Evolutionary conservation across 2,329 filamentous ascomycete genomes (phyloP).

Genomic region (Alternaria rosae): DNA sequence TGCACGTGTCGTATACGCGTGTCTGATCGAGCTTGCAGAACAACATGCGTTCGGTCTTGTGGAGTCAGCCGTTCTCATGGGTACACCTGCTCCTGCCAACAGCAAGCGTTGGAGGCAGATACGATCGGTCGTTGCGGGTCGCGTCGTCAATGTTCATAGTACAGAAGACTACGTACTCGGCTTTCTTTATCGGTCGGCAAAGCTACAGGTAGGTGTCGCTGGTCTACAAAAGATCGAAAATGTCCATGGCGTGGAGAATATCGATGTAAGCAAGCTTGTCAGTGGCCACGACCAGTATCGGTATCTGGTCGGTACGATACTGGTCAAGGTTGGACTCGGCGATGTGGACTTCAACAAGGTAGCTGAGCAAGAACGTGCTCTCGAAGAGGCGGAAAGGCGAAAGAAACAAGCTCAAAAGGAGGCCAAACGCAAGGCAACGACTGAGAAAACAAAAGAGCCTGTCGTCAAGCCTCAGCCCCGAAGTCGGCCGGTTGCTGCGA

Average conservation of each 20-base stretch:
- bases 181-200: constrained; percentile 84
- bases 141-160: constrained; percentile 86
- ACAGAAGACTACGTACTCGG: constrained; percentile 86
- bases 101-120: constrained; percentile 76
- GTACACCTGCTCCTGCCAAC: constrained; percentile 77
- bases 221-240: constrained; percentile 76
- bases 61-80: constrained; percentile 82
- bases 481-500: not conserved
- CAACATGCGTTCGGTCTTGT: constrained; percentile 82
- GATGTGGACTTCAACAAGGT: constrained; percentile 56
- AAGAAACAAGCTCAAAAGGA: constrained; percentile 42
- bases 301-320: constrained; percentile 56
- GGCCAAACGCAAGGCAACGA: constrained; percentile 25
- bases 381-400: constrained; percentile 44
- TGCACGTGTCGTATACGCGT: constrained; percentile 80
- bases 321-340: constrained; percentile 58
- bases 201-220: constrained; percentile 80
- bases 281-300: constrained; percentile 59
- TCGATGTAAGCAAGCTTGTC: constrained; percentile 58
- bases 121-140: constrained; percentile 77
- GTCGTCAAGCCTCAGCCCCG: constrained; percentile 12
- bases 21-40: constrained; percentile 76
- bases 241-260: constrained; percentile 68
- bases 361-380: constrained; percentile 51
- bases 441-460: not conserved